Conservation (phyloP, 441 rosid genomes). For the Pelargonium fulgidum region DNA sequence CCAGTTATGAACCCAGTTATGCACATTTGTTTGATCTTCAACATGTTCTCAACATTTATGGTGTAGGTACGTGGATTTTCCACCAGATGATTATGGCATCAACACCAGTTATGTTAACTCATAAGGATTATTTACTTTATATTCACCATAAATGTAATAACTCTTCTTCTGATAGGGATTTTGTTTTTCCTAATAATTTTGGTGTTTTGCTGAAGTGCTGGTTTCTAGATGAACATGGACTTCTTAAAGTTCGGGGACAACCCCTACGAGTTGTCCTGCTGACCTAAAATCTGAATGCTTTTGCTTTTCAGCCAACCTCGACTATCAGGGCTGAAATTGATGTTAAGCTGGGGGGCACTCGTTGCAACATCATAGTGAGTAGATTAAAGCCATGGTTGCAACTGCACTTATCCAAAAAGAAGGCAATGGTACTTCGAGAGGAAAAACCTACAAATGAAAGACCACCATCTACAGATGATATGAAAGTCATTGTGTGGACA, state of each 20-base stretch:
- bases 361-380: conserved; percentile 57
- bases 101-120: not conserved
- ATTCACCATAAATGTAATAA: not conserved
- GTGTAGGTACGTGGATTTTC: not conserved
- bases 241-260: not conserved
- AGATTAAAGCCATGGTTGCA: conserved; percentile 82
- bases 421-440: conserved; percentile 62
- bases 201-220: not conserved
- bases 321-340: conserved; percentile 88
- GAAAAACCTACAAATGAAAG: conserved; percentile 29
- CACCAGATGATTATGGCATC: not conserved
- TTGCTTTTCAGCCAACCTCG: conserved; percentile 55
- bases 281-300: conserved; percentile 12
- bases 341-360: conserved; percentile 83
- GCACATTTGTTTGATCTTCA: not conserved
- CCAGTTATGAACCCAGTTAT: not conserved
- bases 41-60: not conserved
- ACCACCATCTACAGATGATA: conserved; percentile 36
- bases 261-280: conserved; percentile 8
- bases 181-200: conserved; percentile 1
- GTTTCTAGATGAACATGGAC: conserved; percentile 3
- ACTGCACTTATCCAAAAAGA: conserved; percentile 59
- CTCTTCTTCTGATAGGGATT: not conserved
- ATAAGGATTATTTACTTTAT: not conserved
- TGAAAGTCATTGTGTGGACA: conserved; percentile 83